Percentiles rank a stretch among this genome's conserved stretches.
Conservation (phyloP, 805 yeast genomes). For the Ogataea populi-albae region DNA sequence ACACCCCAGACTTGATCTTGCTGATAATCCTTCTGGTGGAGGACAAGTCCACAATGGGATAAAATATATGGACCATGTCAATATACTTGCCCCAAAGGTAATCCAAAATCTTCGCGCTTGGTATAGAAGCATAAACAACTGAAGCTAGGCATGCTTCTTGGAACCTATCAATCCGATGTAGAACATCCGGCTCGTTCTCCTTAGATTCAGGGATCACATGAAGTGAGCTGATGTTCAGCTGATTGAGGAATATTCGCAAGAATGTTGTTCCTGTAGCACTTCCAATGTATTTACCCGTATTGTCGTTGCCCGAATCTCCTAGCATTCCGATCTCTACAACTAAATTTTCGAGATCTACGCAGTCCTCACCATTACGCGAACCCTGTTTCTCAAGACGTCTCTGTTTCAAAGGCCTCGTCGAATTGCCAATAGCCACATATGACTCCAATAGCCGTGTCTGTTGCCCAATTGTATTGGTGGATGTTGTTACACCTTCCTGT, state of each 20-base stretch:
- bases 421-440: no score
- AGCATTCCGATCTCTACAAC: conserved; percentile 3
- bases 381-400: no score
- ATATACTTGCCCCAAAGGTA: conserved; percentile 3
- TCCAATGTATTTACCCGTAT: conserved; percentile 4
- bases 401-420: no score
- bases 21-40: background rate
- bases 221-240: background rate
- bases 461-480: no score
- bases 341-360: background rate
- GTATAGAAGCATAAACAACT: conserved; percentile 1
- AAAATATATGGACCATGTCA: conserved; percentile 5
- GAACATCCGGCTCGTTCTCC: background rate
- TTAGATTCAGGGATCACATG: background rate
- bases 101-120: background rate
- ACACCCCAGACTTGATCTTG: background rate
- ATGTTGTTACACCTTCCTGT: no score
- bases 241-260: conserved; percentile 1
- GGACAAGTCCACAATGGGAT: conserved; percentile 1
- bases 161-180: no score
- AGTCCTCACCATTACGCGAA: no score
- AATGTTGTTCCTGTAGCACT: conserved; percentile 6
- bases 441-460: no score
- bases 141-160: background rate
- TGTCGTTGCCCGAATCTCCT: background rate